A percentile compares a stretch with the other conserved stretches of the same genome.
phyloP scores from a whole-genome alignment of 257 asterid species.

The Scutellaria barbata region DNA sequence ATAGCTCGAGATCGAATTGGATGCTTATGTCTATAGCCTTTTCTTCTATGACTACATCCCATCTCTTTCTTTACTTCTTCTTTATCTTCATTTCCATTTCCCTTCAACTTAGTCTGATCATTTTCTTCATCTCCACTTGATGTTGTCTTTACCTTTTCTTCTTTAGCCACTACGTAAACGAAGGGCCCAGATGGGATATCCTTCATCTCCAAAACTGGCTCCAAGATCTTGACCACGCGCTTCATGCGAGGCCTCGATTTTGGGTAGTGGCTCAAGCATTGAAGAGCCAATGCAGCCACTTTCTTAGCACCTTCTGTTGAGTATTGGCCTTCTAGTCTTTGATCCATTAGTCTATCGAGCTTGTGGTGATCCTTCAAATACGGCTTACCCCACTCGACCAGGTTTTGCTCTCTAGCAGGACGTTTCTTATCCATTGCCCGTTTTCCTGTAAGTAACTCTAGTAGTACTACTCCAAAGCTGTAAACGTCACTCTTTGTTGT shows the following conservation, averaged over 20 bases:
- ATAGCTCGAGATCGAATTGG: conserved; percentile 47
- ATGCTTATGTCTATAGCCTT: conserved; percentile 56
- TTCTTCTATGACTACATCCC: conserved; percentile 23
- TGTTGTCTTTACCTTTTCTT: conserved; percentile 28
- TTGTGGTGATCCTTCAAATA: conserved; percentile 66
- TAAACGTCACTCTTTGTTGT: conserved; percentile 78
- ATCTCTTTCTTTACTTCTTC: conserved; percentile 29
- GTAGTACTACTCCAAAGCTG: conserved; percentile 74
- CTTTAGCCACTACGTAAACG: conserved; percentile 53
- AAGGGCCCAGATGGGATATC: conserved; percentile 63
- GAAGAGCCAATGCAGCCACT: conserved; percentile 69
- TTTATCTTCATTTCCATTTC: conserved; percentile 10
- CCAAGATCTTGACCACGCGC: conserved; percentile 58
- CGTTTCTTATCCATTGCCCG: conserved; percentile 63
- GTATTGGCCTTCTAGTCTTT: conserved; percentile 74
- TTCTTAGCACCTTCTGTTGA: conserved; percentile 67
- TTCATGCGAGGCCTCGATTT: conserved; percentile 74
- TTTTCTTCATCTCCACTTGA: conserved; percentile 28
- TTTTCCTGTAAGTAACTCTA: conserved; percentile 72
- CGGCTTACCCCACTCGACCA: conserved; percentile 85
- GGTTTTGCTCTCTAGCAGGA: conserved; percentile 53
- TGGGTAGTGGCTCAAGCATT: conserved; percentile 60
- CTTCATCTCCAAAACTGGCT: conserved; percentile 45
- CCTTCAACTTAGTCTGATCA: conserved; percentile 22
- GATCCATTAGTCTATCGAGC: conserved; percentile 64